phyloP scores from a whole-genome alignment of 495 filamentous ascomycete species.

The Patellaria atrata region DNA sequence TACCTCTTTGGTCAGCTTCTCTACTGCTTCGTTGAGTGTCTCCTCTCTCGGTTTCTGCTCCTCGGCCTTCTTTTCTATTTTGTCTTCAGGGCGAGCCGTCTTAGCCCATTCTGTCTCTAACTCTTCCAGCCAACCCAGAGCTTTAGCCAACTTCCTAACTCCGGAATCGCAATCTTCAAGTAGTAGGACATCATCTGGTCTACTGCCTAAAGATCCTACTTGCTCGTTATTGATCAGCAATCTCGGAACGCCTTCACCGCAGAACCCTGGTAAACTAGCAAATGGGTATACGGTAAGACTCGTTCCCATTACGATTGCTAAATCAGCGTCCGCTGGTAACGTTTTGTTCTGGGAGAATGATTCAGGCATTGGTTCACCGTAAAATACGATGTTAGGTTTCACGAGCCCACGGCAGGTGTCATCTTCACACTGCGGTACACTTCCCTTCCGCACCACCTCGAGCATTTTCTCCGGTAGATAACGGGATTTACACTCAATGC shows the following conservation, averaged over 20 bases:
- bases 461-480: conserved; percentile 65
- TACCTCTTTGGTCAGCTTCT: conserved; percentile 27
- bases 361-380: conserved; percentile 58
- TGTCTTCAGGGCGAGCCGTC: conserved; percentile 37
- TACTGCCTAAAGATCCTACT: conserved; percentile 67
- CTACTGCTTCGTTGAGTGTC: conserved; percentile 28
- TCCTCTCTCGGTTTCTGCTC: conserved; percentile 35
- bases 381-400: conserved; percentile 97
- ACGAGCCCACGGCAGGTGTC: conserved; percentile 61
- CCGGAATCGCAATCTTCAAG: conserved; percentile 70
- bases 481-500: conserved; percentile 66
- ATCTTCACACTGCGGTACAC: conserved; percentile 51
- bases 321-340: conserved; percentile 49
- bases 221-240: conserved; percentile 76
- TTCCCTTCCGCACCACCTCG: conserved; percentile 41
- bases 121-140: conserved; percentile 76
- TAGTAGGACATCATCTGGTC: conserved; percentile 61
- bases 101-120: conserved; percentile 55
- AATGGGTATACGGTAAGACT: conserved; percentile 84
- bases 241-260: conserved; percentile 48
- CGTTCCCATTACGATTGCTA: conserved; percentile 83
- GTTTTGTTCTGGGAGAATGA: conserved; percentile 47
- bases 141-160: conserved; percentile 66
- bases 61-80: conserved; percentile 15
- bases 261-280: conserved; percentile 56